These are phyloP conservation scores for Kodamaea plutei DNA, from an alignment of 1,139 yeast genomes.

Conservation along the genomic window DNA sequence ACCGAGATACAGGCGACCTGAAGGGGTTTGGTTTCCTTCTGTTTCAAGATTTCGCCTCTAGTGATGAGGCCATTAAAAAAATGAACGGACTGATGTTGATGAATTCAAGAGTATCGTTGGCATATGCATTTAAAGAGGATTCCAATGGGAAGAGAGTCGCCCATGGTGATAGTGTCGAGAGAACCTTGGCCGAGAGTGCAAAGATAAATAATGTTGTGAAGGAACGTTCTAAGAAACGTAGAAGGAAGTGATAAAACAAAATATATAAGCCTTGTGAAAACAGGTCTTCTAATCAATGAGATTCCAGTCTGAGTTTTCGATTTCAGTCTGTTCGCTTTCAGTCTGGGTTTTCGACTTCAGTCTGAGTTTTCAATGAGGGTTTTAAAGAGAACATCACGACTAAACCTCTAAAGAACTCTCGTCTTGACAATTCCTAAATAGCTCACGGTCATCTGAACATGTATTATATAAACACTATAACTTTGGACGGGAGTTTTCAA, in stretches of 20 bases:
- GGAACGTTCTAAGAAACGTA: constrained; percentile 6
- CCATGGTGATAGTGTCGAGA: constrained; percentile 81
- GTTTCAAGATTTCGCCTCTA: constrained; percentile 59
- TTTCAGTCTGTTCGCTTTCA: too few relatives aligned
- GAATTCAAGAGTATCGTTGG: constrained; percentile 58
- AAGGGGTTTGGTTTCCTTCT: constrained; percentile 62
- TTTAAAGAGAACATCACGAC: too few relatives aligned
- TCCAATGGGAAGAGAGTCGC: constrained; percentile 43
- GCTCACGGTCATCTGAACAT: too few relatives aligned
- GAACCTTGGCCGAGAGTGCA: constrained; percentile 70
- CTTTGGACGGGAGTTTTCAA: constrained; percentile 51
- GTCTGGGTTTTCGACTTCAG: too few relatives aligned
- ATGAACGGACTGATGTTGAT: constrained; percentile 69
- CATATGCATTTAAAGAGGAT: constrained; percentile 71
- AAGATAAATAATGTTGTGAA: constrained; percentile 26
- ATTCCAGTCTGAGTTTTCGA: too few relatives aligned
- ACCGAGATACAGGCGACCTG: constrained; percentile 46
- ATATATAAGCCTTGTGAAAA: too few relatives aligned
- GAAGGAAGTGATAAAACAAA: constrained; percentile 5
- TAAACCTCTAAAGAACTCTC: too few relatives aligned
- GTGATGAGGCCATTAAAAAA: constrained; percentile 69
- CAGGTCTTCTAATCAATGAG: too few relatives aligned
- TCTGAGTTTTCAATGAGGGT: too few relatives aligned
- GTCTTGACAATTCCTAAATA: too few relatives aligned
- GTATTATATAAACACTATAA: constrained; percentile 16